Conservation (phyloP, 345 rosid species). For the Populus euphratica region DNA sequence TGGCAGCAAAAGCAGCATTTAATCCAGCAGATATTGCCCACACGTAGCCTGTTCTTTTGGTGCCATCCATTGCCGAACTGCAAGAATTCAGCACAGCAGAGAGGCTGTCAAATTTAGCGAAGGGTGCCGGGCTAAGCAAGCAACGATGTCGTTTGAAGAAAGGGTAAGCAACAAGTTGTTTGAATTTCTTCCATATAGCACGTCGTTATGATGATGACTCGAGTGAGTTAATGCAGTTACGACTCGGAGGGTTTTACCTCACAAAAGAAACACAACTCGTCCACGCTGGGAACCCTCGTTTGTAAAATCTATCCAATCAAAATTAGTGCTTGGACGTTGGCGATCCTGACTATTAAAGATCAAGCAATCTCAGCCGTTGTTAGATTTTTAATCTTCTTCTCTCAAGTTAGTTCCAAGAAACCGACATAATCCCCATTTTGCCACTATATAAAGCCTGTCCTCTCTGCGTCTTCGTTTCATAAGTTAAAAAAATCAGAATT, state of each 20-base stretch:
- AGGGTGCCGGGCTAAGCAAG: neutral
- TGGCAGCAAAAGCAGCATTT: constrained; percentile 74
- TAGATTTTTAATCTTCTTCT: neutral
- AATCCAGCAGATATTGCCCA: constrained; percentile 74
- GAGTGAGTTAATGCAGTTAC: neutral
- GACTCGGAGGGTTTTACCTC: neutral
- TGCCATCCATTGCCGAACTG: constrained; percentile 17
- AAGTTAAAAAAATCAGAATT: neutral
- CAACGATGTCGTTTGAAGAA: neutral
- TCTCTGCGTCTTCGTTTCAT: neutral
- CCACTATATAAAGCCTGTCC: neutral
- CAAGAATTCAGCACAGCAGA: neutral
- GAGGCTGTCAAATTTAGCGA: neutral
- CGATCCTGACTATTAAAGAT: neutral
- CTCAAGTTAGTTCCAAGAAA: too few species aligned
- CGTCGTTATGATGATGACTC: neutral
- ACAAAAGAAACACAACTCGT: constrained; percentile 3
- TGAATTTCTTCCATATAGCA: neutral
- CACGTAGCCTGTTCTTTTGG: constrained; percentile 46
- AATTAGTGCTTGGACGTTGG: neutral
- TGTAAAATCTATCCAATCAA: neutral
- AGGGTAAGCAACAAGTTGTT: neutral
- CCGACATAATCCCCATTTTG: neutral
- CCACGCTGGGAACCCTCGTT: constrained; percentile 11
- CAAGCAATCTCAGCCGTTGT: neutral